Percentiles rank a stretch among this genome's conserved stretches.
Evolutionary conservation across 805 yeast species (phyloP).

Genomic region (Nakazawaea siamensis): DNA sequence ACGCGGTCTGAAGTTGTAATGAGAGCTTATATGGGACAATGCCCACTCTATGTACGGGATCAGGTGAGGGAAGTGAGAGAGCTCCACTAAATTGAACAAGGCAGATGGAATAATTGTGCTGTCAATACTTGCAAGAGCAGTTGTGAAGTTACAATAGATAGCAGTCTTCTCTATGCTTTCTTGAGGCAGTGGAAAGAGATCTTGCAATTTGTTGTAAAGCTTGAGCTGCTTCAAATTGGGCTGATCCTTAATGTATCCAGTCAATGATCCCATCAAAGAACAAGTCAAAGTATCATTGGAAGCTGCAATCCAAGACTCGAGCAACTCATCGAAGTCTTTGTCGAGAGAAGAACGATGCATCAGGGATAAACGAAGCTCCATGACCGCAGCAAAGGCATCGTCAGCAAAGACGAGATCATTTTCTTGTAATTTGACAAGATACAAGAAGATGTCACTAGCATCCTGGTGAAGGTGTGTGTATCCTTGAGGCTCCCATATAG

Average conservation of each 20-base stretch:
- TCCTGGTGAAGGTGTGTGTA: conserved; percentile 28
- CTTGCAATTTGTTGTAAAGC: conserved; percentile 24
- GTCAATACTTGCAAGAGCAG: conserved; percentile 22
- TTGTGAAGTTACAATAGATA: conserved; percentile 29
- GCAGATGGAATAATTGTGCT: conserved; percentile 24
- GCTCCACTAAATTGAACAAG: conserved; percentile 33
- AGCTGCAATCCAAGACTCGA: too few species aligned
- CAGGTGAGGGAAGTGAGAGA: conserved; percentile 24
- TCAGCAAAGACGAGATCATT: conserved; percentile 33
- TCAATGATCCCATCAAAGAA: background rate
- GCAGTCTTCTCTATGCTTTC: conserved; percentile 28
- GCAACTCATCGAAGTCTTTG: too few species aligned
- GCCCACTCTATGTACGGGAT: conserved; percentile 22
- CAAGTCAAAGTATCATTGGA: too few species aligned
- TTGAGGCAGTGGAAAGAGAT: conserved; percentile 27
- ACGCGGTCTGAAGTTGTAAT: conserved; percentile 11
- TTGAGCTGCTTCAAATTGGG: conserved; percentile 16
- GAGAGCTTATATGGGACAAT: conserved; percentile 18
- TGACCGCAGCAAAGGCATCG: conserved; percentile 17
- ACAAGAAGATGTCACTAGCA: conserved; percentile 37
- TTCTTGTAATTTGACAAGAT: conserved; percentile 32
- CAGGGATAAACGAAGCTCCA: background rate
- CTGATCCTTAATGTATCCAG: background rate
- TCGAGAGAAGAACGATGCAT: too few species aligned
- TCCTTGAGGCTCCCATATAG: conserved; percentile 19